phyloP scores from a whole-genome alignment of 1,284 basidiomycete species.

The Melampsora abietis-canadensis region DNA sequence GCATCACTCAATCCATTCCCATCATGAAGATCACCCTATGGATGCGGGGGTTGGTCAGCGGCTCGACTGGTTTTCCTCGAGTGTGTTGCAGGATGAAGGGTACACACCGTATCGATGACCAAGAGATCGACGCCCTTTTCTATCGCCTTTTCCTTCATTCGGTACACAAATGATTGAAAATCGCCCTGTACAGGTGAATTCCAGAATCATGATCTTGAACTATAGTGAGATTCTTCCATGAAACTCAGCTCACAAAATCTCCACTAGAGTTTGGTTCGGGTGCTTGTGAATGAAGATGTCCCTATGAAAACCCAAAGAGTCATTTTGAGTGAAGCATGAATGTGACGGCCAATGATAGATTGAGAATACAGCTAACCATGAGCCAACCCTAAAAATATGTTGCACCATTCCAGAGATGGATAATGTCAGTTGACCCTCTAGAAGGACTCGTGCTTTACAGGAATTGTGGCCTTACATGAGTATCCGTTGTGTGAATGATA shows the following conservation, averaged over 20 bases:
- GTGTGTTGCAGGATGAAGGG: too few species aligned
- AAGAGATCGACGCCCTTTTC: constrained; percentile 51
- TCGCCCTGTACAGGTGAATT: constrained; percentile 48
- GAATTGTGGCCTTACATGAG: constrained; percentile 58
- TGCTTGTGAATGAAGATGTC: constrained; percentile 50
- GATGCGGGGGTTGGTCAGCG: background rate
- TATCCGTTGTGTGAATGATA: constrained; percentile 75
- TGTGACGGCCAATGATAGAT: background rate
- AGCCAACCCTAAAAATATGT: constrained; percentile 32
- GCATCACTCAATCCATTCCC: constrained; percentile 52
- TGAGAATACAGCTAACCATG: constrained; percentile 3
- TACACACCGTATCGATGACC: constrained; percentile 50
- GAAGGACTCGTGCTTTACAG: constrained; percentile 16
- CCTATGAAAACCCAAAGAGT: constrained; percentile 38
- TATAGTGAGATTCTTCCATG: background rate
- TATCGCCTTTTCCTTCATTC: constrained; percentile 49
- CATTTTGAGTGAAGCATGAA: background rate
- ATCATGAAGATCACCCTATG: constrained; percentile 49
- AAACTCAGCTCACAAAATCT: constrained; percentile 24
- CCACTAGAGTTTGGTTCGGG: constrained; percentile 51
- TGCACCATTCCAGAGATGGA: background rate
- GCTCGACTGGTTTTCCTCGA: too few species aligned
- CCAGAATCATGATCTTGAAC: background rate
- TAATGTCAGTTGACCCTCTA: background rate
- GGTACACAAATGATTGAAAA: constrained; percentile 52